Evolutionary conservation across 176 grass and related monocot genomes (phyloP), one percentile per base, ranked within the genome.

Genomic region (Secale cereale): DNA sequence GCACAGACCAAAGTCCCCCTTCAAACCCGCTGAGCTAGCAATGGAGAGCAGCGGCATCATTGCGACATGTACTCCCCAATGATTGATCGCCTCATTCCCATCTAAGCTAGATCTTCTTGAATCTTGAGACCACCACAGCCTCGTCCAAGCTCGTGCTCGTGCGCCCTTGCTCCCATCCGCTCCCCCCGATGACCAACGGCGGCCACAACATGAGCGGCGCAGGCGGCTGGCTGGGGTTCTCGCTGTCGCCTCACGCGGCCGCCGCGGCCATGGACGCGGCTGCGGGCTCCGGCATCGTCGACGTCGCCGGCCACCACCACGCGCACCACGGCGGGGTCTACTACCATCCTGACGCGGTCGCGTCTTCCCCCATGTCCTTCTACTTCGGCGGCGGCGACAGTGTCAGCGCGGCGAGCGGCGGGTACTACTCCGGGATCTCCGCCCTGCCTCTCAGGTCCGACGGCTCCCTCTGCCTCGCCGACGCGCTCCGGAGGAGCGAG

Each of bases 381-480:
- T 80, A 81, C 78, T 91, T 85, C 39, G 82, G 80, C 1, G 82
- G 78, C 3, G 65, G 72, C 2, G 84, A 79, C 8, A 40, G 36
- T 26, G 59, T 66, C 59, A 27, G 40, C 35, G 48, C 70, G 0
- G 76, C 26, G 2, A 60, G 84, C 35, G 82, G 77, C 52, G 88
- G 59, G 26, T 94, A 88, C 91, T 94, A 94, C 86, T 81, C 90
- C 59, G 90, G 90, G 66, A 65, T 99, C 70, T 87, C 93, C 36
- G 84, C 91, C 43, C 86, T 99, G 88, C 97, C 97, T 28, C 90
- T 96, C 79, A 92, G 85, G 83, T 94, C 97, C 17, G 94, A 99
- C 20, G 94, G 97, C 4, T 97, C 97, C 50, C 94, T 99, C 73
- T 94, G 90, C 88, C 64, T 97, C 79, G 85, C 86, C 86, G 97